Conservation (phyloP, 768 basidiomycete species). For the Tylopilus vinaceipallidus region DNA sequence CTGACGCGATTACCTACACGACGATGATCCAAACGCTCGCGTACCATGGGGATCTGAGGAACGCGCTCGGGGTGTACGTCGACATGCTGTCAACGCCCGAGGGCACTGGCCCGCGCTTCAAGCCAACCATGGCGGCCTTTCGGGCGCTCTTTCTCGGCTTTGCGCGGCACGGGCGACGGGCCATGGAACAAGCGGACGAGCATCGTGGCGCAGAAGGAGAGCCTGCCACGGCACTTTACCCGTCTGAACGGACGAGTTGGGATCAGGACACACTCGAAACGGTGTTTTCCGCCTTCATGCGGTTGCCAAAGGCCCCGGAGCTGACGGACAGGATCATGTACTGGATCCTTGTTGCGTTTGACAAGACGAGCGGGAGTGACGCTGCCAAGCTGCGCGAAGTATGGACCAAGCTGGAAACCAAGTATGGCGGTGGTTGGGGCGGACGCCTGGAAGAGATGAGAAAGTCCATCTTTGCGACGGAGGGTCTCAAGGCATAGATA, state of each 20-base stretch:
- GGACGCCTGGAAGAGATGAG: slow-evolving; percentile 46
- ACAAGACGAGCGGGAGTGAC: slow-evolving; percentile 56
- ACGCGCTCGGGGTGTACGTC: slow-evolving; percentile 54
- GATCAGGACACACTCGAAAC: slow-evolving; percentile 51
- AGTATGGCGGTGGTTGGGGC: slow-evolving; percentile 47
- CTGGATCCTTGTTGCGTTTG: slow-evolving; percentile 69
- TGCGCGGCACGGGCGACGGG: slow-evolving; percentile 54
- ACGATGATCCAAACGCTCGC: slow-evolving; percentile 67
- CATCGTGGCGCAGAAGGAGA: neutral
- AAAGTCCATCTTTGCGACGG: slow-evolving; percentile 33
- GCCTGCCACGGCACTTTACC: slow-evolving; percentile 5
- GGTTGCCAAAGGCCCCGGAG: slow-evolving; percentile 43
- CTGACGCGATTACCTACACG: slow-evolving; percentile 68
- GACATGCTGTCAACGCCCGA: slow-evolving; percentile 60
- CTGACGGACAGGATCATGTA: slow-evolving; percentile 51
- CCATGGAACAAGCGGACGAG: slow-evolving; percentile 12
- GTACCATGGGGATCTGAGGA: slow-evolving; percentile 64
- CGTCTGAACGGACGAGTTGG: slow-evolving; percentile 40
- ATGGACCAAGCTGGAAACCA: slow-evolving; percentile 54
- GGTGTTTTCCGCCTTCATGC: slow-evolving; percentile 62
- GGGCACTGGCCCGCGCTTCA: slow-evolving; percentile 32
- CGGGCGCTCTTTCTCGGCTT: slow-evolving; percentile 78
- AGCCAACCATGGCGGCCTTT: slow-evolving; percentile 54
- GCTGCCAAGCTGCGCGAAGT: slow-evolving; percentile 47
- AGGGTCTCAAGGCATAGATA: slow-evolving; percentile 2